phyloP scores from a whole-genome alignment of 257 asterid species.

The Lavandula angustifolia region DNA sequence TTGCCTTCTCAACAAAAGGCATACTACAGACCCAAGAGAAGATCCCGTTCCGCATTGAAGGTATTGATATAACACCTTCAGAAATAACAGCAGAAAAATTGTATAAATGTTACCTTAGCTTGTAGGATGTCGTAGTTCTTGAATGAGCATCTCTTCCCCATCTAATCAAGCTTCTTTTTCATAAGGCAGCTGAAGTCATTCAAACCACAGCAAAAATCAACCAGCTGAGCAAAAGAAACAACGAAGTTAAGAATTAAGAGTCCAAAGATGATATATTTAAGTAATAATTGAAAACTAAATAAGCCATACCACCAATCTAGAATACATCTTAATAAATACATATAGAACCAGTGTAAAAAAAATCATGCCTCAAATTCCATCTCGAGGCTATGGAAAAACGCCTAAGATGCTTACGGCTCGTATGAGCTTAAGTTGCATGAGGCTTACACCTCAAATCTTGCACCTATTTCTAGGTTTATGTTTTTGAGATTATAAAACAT shows the following conservation, averaged over 20 bases:
- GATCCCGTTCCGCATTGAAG: background rate
- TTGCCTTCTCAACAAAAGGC: constrained; percentile 6
- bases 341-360: background rate
- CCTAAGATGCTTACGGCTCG: too few relatives aligned
- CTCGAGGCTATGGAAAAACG: too few relatives aligned
- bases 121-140: constrained; percentile 77
- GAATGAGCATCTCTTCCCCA: constrained; percentile 65
- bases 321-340: background rate
- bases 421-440: too few relatives aligned
- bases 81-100: background rate
- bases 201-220: constrained; percentile 83
- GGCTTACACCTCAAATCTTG: too few relatives aligned
- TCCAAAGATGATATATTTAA: background rate
- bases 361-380: too few relatives aligned
- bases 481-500: too few relatives aligned
- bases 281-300: background rate
- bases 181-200: constrained; percentile 78
- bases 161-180: constrained; percentile 65
- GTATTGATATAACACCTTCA: background rate
- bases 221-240: constrained; percentile 44
- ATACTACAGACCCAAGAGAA: constrained; percentile 12
- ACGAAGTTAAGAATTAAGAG: background rate
- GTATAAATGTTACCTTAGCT: constrained; percentile 49
- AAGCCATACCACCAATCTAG: background rate
- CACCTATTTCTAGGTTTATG: background rate